These are phyloP conservation scores for Funneliformis mosseae DNA, from an alignment of 192 early-diverging fungal genomes.

Conservation along the genomic window DNA sequence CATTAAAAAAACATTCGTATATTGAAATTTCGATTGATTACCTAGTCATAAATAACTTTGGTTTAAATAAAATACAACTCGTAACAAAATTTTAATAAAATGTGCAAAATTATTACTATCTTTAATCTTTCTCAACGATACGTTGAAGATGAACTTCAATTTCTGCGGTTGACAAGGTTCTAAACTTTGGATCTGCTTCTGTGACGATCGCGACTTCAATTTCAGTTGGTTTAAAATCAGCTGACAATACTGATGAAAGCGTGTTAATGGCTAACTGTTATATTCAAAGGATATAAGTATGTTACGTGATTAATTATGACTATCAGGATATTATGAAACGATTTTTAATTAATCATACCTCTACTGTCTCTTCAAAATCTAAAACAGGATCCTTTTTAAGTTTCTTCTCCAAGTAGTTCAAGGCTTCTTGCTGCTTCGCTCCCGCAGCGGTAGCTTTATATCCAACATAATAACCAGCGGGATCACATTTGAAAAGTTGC, in stretches of 20 bases:
- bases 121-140: conserved; percentile 86
- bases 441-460: conserved; percentile 96
- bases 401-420: conserved; percentile 98
- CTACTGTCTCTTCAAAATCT: conserved; percentile 85
- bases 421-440: conserved; percentile 92
- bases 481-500: conserved; percentile 97
- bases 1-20: too few relatives aligned
- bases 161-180: conserved; percentile 70
- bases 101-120: background rate
- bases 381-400: conserved; percentile 87
- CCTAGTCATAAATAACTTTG: too few relatives aligned
- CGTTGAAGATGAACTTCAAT: conserved; percentile 89
- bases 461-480: conserved; percentile 97
- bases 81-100: too few relatives aligned
- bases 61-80: too few relatives aligned
- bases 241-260: conserved; percentile 84
- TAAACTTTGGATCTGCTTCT: conserved; percentile 75
- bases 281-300: conserved; percentile 1
- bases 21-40: too few relatives aligned
- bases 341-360: conserved; percentile 56
- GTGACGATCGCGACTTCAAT: conserved; percentile 93
- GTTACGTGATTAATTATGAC: too few relatives aligned
- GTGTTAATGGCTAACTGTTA: conserved; percentile 89
- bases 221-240: conserved; percentile 96
- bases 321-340: background rate